phyloP scores from a whole-genome alignment of 2,329 filamentous ascomycete species.

The Didymella pinodella region DNA sequence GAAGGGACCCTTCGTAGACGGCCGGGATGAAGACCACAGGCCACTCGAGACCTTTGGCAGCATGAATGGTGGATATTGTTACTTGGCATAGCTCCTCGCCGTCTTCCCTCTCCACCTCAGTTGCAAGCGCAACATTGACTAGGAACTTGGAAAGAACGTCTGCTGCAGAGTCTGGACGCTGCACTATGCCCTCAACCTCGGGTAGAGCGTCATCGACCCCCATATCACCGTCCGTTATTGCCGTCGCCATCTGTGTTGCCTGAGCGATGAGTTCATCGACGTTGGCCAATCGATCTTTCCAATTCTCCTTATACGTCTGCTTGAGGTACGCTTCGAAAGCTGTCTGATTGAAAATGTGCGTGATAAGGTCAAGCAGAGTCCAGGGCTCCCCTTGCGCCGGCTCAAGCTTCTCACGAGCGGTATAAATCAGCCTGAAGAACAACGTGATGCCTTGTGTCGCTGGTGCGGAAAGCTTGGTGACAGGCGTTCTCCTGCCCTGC shows the following conservation, averaged over 20 bases:
- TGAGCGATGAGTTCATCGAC: conserved; percentile 86
- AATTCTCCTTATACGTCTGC: conserved; percentile 69
- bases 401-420: conserved; percentile 62
- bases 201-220: conserved; percentile 63
- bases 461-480: conserved; percentile 63
- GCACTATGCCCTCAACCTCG: conserved; percentile 74
- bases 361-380: conserved; percentile 59
- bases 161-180: conserved; percentile 62
- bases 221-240: conserved; percentile 51
- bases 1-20: conserved; percentile 88
- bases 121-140: conserved; percentile 80
- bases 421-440: conserved; percentile 68
- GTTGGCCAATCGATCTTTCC: conserved; percentile 81
- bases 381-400: conserved; percentile 51
- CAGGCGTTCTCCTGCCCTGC: conserved; percentile 60
- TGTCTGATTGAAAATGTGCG: conserved; percentile 69
- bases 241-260: conserved; percentile 72
- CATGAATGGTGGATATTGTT: conserved; percentile 95
- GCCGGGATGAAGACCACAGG: conserved; percentile 92
- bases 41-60: conserved; percentile 96
- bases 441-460: conserved; percentile 65
- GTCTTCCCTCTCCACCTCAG: conserved; percentile 73
- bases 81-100: conserved; percentile 68
- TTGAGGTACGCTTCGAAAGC: conserved; percentile 78
- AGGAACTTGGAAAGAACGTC: conserved; percentile 81